phyloP scores from a whole-genome alignment of 108 stramenopile genomes.

The Chaetoceros tenuissimus region DNA sequence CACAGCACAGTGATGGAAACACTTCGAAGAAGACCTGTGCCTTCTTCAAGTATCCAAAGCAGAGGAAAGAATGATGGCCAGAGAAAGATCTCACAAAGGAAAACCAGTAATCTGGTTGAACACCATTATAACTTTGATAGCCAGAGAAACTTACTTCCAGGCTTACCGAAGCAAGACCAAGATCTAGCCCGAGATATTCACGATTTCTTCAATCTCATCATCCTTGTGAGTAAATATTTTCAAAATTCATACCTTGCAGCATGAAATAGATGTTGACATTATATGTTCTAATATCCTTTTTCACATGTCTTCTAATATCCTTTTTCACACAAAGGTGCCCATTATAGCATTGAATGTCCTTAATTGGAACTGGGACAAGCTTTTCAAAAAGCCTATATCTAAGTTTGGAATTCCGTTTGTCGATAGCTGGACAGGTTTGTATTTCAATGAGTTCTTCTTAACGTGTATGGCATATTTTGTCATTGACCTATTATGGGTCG shows the following conservation, averaged over 20 bases:
- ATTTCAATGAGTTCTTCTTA: conserved; percentile 53
- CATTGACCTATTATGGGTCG: conserved; percentile 61
- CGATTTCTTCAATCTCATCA: conserved; percentile 83
- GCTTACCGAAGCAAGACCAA: conserved; percentile 57
- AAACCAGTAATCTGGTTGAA: too few relatives aligned
- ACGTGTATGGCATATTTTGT: conserved; percentile 61
- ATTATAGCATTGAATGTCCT: conserved; percentile 69
- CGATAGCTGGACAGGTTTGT: conserved; percentile 68
- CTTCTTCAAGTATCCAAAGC: too few relatives aligned
- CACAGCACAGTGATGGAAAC: too few relatives aligned
- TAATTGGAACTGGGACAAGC: conserved; percentile 81
- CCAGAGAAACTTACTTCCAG: conserved; percentile 49
- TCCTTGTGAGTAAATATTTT: conserved; percentile 30
- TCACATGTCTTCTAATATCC: neutral
- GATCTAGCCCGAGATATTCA: conserved; percentile 66
- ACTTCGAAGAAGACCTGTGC: too few relatives aligned
- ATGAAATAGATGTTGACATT: neutral
- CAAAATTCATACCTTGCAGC: neutral
- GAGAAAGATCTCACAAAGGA: too few relatives aligned
- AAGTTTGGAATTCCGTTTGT: conserved; percentile 11
- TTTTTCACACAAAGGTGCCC: conserved; percentile 42
- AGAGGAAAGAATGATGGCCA: too few relatives aligned
- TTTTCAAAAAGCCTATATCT: conserved; percentile 21
- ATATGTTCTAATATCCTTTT: neutral
- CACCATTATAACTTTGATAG: conserved; percentile 64